Conservation (phyloP, 345 rosid species). For the Hibiscus mutabilis region DNA sequence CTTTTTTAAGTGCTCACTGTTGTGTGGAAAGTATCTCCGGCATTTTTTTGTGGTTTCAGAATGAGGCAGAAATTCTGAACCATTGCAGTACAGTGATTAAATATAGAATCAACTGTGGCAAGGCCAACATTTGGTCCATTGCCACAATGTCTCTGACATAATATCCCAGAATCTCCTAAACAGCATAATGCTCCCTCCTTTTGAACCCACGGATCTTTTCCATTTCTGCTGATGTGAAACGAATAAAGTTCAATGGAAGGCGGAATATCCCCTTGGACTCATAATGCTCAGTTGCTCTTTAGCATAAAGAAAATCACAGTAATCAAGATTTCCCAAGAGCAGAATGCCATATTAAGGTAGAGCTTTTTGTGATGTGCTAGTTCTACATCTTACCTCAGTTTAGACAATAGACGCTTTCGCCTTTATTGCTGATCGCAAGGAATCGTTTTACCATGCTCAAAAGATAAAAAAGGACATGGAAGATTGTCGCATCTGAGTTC, state of each 20-base stretch:
- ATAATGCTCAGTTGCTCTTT: neutral
- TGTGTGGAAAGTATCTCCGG: neutral
- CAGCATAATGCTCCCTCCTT: conserved; percentile 1
- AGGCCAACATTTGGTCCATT: neutral
- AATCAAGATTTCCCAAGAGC: neutral
- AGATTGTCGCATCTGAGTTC: neutral
- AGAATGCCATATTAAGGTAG: neutral
- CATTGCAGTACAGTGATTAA: neutral
- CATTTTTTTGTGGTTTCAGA: conserved; percentile 1
- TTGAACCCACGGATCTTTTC: neutral
- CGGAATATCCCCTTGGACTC: neutral
- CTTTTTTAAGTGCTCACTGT: neutral
- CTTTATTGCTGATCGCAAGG: too few species aligned
- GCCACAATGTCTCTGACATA: neutral
- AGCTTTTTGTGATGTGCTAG: too few species aligned
- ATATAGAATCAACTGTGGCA: conserved; percentile 7
- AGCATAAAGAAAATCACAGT: neutral
- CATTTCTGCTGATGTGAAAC: conserved; percentile 9
- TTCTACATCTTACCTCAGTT: too few species aligned
- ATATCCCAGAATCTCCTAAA: neutral
- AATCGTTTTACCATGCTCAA: too few species aligned
- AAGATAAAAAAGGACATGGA: too few species aligned
- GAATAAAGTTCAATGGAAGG: neutral
- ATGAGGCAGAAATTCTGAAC: conserved; percentile 7
- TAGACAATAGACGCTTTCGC: too few species aligned